A percentile compares a stretch with the other conserved stretches of the same genome.
These are phyloP conservation scores for Pseudocercospora vitis DNA, from an alignment of 2,329 filamentous ascomycete genomes.

Conservation along the genomic window DNA sequence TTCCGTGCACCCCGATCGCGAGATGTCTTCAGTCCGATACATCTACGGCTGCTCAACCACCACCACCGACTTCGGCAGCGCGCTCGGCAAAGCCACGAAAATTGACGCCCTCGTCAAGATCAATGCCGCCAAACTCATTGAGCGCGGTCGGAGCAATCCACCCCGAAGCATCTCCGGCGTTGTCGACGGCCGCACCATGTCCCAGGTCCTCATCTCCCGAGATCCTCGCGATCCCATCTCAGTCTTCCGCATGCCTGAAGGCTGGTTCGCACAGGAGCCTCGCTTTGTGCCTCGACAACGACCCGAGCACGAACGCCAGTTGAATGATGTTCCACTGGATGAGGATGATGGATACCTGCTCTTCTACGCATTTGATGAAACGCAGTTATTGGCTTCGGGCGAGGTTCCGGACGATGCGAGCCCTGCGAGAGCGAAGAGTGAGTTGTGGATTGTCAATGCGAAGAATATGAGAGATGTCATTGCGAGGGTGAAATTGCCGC, in stretches of 20 bases:
- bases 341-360: slow-evolving; percentile 70
- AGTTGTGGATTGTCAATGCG: slow-evolving; percentile 70
- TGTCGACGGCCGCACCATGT: slow-evolving; percentile 58
- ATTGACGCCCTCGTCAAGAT: slow-evolving; percentile 66
- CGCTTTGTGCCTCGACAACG: slow-evolving; percentile 67
- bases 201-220: slow-evolving; percentile 51
- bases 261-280: slow-evolving; percentile 66
- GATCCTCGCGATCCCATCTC: slow-evolving; percentile 53
- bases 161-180: slow-evolving; percentile 56
- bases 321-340: slow-evolving; percentile 22
- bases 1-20: slow-evolving; percentile 53
- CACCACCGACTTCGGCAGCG: slow-evolving; percentile 57
- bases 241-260: slow-evolving; percentile 60
- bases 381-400: slow-evolving; percentile 50
- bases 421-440: slow-evolving; percentile 47
- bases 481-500: slow-evolving; percentile 60
- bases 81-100: slow-evolving; percentile 64
- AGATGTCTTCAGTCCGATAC: slow-evolving; percentile 60
- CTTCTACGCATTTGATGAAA: slow-evolving; percentile 69
- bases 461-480: slow-evolving; percentile 61
- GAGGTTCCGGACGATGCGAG: slow-evolving; percentile 40
- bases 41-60: slow-evolving; percentile 68
- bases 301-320: slow-evolving; percentile 39
- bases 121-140: slow-evolving; percentile 56
- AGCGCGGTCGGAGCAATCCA: slow-evolving; percentile 45